A percentile compares a stretch with the other conserved stretches of the same genome.
These are phyloP conservation scores for Scutellaria minor DNA, from an alignment of 257 asterid genomes.

Conservation along the genomic window DNA sequence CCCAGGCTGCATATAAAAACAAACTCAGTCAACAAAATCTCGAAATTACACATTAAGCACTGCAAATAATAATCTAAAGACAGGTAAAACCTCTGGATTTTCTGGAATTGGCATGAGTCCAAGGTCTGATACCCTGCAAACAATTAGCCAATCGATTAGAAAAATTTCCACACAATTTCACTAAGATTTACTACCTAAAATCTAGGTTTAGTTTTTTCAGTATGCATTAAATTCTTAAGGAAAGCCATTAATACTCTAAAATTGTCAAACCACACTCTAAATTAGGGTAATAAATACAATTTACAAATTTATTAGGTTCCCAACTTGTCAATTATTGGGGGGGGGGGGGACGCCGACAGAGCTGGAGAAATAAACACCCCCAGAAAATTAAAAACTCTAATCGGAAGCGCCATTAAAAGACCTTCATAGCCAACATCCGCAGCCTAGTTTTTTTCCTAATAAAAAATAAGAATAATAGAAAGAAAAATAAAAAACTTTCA, in stretches of 20 bases:
- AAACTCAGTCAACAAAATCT: conserved; percentile 20
- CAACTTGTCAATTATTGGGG: background rate
- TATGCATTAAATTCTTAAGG: conserved; percentile 4
- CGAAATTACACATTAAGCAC: conserved; percentile 14
- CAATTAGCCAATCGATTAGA: conserved; percentile 17
- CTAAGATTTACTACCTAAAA: no score
- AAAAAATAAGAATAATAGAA: background rate
- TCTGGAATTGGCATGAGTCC: conserved; percentile 57
- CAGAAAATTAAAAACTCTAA: background rate
- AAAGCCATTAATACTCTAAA: background rate
- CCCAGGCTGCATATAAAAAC: conserved; percentile 55
- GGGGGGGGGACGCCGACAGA: background rate
- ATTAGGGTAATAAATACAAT: conserved; percentile 11
- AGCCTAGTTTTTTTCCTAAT: background rate
- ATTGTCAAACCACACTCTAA: background rate
- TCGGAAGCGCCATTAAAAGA: conserved; percentile 24
- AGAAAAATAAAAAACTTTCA: background rate
- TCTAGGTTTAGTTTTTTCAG: no score
- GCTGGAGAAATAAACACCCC: background rate
- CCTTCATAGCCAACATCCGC: background rate
- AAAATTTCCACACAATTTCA: background rate
- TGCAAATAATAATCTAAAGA: conserved; percentile 15
- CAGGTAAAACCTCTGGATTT: conserved; percentile 56
- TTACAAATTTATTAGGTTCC: conserved; percentile 1
- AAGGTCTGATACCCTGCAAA: conserved; percentile 37